Conservation (phyloP, 805 yeast species). For the Candida germanica region DNA sequence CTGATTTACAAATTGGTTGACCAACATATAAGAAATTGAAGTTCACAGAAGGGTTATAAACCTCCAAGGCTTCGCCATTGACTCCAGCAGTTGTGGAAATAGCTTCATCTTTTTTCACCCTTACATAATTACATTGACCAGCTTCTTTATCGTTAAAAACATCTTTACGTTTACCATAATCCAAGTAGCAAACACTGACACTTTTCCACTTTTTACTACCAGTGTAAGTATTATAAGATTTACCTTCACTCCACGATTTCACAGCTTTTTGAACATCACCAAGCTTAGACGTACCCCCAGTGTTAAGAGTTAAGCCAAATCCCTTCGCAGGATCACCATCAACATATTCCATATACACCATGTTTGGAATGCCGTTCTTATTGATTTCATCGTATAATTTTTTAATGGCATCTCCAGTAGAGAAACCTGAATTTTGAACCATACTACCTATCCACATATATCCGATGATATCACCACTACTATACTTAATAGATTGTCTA, state of each 20-base stretch:
- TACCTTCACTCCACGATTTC: slow-evolving; percentile 13
- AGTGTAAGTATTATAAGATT: slow-evolving; percentile 7
- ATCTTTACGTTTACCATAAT: slow-evolving; percentile 8
- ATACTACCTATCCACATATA: slow-evolving; percentile 16
- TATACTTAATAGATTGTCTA: slow-evolving; percentile 8
- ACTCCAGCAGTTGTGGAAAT: slow-evolving; percentile 6
- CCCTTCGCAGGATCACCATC: slow-evolving; percentile 11
- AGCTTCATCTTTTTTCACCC: slow-evolving; percentile 1
- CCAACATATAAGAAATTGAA: slow-evolving; percentile 8
- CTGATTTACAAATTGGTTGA: slow-evolving; percentile 12
- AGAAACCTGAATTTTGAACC: slow-evolving; percentile 15
- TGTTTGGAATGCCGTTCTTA: slow-evolving; percentile 11
- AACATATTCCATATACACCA: slow-evolving; percentile 12
- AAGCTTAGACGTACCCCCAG: slow-evolving; percentile 8
- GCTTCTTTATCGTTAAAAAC: slow-evolving; percentile 10
- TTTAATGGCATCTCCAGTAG: slow-evolving; percentile 6
- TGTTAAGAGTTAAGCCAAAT: slow-evolving; percentile 12
- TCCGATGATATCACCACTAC: slow-evolving; percentile 11
- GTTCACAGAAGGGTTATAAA: slow-evolving; percentile 10
- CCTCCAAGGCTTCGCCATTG: slow-evolving; percentile 10
- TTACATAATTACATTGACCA: slow-evolving; percentile 11
- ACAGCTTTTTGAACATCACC: slow-evolving; percentile 13
- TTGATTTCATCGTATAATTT: slow-evolving; percentile 9
- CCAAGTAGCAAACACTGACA: slow-evolving; percentile 8
- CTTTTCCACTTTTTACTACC: slow-evolving; percentile 9